phyloP scores from a whole-genome alignment of 1,284 basidiomycete genomes.

The Tilletia walkeri region DNA sequence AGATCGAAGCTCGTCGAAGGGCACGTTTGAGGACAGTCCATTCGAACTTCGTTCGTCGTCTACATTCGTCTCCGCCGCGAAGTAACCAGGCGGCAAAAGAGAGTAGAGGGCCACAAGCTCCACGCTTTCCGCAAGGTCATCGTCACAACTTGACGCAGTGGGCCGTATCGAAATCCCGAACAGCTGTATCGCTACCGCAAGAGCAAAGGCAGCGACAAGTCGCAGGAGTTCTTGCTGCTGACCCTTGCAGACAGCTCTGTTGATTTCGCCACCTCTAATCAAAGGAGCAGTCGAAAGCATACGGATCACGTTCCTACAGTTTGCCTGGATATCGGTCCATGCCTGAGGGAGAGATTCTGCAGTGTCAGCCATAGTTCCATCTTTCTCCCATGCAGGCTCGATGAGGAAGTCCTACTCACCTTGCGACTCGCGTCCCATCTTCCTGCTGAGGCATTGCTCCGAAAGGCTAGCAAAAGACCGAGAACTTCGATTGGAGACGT shows the following conservation, averaged over 20 bases:
- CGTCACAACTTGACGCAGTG: not conserved
- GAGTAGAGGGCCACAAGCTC: not conserved
- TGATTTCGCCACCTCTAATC: not conserved
- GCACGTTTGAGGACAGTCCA: too few species aligned
- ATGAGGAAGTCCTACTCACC: not conserved
- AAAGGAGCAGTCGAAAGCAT: not conserved
- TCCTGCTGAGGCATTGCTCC: constrained; percentile 5
- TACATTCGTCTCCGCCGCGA: not conserved
- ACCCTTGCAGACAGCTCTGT: not conserved
- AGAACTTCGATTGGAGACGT: not conserved
- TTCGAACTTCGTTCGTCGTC: not conserved
- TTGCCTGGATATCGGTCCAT: constrained; percentile 5
- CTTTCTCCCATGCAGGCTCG: not conserved
- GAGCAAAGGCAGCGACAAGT: constrained; percentile 11
- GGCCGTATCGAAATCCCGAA: not conserved
- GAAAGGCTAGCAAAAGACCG: not conserved
- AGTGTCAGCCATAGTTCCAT: not conserved
- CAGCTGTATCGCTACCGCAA: not conserved
- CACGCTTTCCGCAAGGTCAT: not conserved
- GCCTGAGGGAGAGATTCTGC: not conserved
- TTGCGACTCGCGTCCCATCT: constrained; percentile 6
- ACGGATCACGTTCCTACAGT: not conserved
- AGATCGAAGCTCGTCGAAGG: not conserved
- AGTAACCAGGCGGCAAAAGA: not conserved
- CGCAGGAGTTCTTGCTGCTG: constrained; percentile 7